Evolutionary conservation across 176 grass and related monocot genomes (phyloP).

Genomic region (Tillandsia fasciculata): DNA sequence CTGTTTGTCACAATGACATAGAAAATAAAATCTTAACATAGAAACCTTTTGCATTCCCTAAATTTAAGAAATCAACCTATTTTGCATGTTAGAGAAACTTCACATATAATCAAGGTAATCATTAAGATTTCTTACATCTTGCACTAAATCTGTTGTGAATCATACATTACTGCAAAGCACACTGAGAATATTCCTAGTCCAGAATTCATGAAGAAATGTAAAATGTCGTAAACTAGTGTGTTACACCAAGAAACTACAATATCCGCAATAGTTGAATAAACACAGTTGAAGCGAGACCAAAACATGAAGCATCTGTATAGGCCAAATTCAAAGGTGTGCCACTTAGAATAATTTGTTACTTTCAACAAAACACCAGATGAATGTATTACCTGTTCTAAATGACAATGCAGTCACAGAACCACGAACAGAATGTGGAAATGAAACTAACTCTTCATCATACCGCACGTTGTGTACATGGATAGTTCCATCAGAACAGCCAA

Average conservation of each 20-base stretch:
- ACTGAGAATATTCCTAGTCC: no score
- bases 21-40: no score
- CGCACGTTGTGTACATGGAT: constrained; percentile 90
- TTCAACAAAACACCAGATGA: background rate
- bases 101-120: no score
- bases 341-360: background rate
- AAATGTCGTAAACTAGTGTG: background rate
- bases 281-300: background rate
- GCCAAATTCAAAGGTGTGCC: background rate
- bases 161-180: no score
- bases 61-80: no score
- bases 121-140: no score
- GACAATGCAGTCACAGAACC: constrained; percentile 89
- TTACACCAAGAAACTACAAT: background rate
- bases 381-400: constrained; percentile 76
- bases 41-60: no score
- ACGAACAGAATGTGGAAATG: constrained; percentile 82
- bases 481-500: constrained; percentile 76
- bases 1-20: no score
- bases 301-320: background rate
- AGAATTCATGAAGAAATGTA: background rate
- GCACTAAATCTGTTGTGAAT: no score
- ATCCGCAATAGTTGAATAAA: background rate
- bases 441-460: constrained; percentile 68
- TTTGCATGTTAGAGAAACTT: no score